Evolutionary conservation across 1,139 yeast species (phyloP), one percentile per base, ranked within the genome.

Genomic region (Diutina sp.): DNA sequence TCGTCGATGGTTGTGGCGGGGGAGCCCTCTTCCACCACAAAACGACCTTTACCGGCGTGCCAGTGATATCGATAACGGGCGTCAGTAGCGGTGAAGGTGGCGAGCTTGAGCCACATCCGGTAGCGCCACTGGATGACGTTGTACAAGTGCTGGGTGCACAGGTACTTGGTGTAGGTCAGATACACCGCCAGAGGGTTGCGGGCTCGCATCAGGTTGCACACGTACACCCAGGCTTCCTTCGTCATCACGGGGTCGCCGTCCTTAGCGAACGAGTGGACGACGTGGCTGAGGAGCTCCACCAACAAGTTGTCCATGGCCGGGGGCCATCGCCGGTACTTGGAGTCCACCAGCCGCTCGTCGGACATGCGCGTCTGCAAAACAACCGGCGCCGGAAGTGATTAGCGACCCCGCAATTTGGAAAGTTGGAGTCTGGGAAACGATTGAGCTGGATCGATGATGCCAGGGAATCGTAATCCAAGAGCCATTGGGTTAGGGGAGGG

Each of bases 171-270:
- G 57, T 73, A 73, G 2, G 78, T 73, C 6, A 76, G 71, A 60
- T 73, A 73, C 2, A 73, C 77, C 0, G 77, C 72, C 56, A 72
- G 72, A 1, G 77, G 77, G 58, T 73, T 73, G 9, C 73, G 74
- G 14, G 67, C 65, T 47, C 78, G 59, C 55, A 73, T 63, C 56
- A 71, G 73, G 30, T 73, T 72, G 51, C 75, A 71, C 14, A 73
- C 70, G 59, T 72, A 73, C 4, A 69, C 69, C 78, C 78, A 73
- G 7, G 71, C 71, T 57, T 70, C 70, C 58, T 73, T 73, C 18
- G 69, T 68, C 70, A 72, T 68, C 57, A 66, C 69, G 1, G 74
- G 66, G 18, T 65, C 68, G 0, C 67, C 70, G 2, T 69, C 73
- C 58, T 70, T 66, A 1, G 69, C 69, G 59, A 63, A 72, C 57